Evolutionary conservation across 108 stramenopile genomes (phyloP), one percentile per base, ranked within the genome.

Genomic region (Cyclotella sp.): DNA sequence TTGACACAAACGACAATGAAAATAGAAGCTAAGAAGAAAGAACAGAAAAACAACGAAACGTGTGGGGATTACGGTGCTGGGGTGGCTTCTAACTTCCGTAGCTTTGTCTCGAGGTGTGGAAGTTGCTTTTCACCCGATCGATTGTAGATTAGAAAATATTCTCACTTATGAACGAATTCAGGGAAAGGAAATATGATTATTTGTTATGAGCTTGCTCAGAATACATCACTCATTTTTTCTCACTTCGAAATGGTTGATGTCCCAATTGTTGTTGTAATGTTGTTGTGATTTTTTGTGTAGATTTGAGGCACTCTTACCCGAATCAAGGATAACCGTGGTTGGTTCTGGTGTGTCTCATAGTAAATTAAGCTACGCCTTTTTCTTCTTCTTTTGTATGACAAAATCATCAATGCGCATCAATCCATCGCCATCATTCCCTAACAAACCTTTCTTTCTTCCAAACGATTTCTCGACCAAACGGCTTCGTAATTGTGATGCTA

Each of bases 321-420:
- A 51, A 51, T 51, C 49, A 51, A 51, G 49, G 49, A 51, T 51
- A 51, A 51, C 49, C 49, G 3, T n/a, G n/a, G n/a, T 51, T 34
- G 34, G 34, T 34, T 34, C 34, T 34, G 34, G 34, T 34, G 34
- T 34, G 34, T 34, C 34, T n/a, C 47, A 45, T 49, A 15, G 6
- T 41, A 63, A 19, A 41, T 15, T 24, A 43, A 18, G 16, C 52
- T 18, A 68, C 15, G 14, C 28, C 8, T 39, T 68, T 40, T 43
- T 70, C 43, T 9, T 28, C 29, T 58, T 70, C 43, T 70, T 70
- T 58, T 29, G 34, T 16, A 82, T 44, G 9, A 77, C 76, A 68
- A 82, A 82, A 51, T 82, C 81, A 45, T 72, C 76, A 42, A 65
- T 14, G 42, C 66, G 53, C 43, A 78, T 19, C 62, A 63, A 43